Percentiles rank a stretch among this genome's conserved stretches.
Evolutionary conservation across 73 alveolate species (phyloP).

Genomic region (Tetrahymena elliotti): DNA sequence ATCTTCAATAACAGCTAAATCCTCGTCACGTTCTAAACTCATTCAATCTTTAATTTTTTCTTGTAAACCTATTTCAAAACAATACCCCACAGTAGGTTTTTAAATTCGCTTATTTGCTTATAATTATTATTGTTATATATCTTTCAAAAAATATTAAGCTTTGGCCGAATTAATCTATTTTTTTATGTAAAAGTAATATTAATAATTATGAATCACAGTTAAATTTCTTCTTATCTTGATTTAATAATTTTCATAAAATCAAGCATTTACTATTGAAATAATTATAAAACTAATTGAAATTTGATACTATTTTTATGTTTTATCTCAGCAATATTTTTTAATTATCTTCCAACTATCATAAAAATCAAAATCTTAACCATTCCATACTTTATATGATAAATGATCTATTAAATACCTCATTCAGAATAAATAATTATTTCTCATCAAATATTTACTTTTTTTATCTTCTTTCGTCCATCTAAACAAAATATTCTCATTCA

Average conservation of each 20-base stretch:
- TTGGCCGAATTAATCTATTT: neutral
- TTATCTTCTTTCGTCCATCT: neutral
- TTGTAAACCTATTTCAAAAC: neutral
- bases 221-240: neutral
- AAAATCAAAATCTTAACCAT: neutral
- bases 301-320: neutral
- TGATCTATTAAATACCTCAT: neutral
- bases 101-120: neutral
- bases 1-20: neutral
- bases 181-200: neutral
- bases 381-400: neutral
- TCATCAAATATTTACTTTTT: neutral
- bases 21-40: neutral
- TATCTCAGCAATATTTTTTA: neutral
- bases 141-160: neutral
- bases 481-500: neutral
- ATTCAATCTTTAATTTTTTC: neutral
- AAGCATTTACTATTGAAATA: neutral
- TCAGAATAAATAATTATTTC: neutral
- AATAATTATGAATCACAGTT: neutral
- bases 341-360: neutral
- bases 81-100: neutral
- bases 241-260: neutral
- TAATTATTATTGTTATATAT: neutral
- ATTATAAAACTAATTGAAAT: neutral